phyloP scores from a whole-genome alignment of 2,329 filamentous ascomycete species.

The Ophiostoma australiae region DNA sequence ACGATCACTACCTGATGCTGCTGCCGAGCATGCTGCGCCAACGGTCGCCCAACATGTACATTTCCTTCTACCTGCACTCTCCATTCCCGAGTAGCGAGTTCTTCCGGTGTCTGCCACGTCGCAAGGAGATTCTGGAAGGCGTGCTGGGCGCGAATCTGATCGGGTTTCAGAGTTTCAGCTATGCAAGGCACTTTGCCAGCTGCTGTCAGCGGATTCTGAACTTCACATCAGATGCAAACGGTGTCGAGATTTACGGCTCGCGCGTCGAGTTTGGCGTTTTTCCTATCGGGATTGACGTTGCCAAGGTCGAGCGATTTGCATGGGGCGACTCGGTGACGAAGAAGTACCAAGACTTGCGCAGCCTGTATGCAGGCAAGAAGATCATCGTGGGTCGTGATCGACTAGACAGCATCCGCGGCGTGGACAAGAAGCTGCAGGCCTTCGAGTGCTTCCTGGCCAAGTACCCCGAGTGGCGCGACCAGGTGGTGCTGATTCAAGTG shows the following conservation, averaged over 20 bases:
- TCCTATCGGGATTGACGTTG: slow-evolving; percentile 90
- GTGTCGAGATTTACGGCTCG: slow-evolving; percentile 82
- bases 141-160: slow-evolving; percentile 88
- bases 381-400: slow-evolving; percentile 92
- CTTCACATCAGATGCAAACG: slow-evolving; percentile 79
- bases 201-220: slow-evolving; percentile 87
- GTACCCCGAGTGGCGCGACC: slow-evolving; percentile 86
- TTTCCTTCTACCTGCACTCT: slow-evolving; percentile 89
- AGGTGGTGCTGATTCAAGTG: slow-evolving; percentile 91
- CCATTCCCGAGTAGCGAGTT: slow-evolving; percentile 97
- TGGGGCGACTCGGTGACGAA: slow-evolving; percentile 66
- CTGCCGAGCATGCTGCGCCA: slow-evolving; percentile 85
- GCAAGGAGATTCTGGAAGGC: slow-evolving; percentile 86
- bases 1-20: slow-evolving; percentile 90
- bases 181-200: slow-evolving; percentile 88
- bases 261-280: slow-evolving; percentile 90
- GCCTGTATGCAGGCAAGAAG: slow-evolving; percentile 82
- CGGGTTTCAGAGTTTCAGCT: slow-evolving; percentile 93
- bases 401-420: slow-evolving; percentile 86
- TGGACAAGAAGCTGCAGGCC: slow-evolving; percentile 91
- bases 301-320: slow-evolving; percentile 67
- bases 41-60: slow-evolving; percentile 80
- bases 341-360: slow-evolving; percentile 66
- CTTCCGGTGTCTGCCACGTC: slow-evolving; percentile 76
- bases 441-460: slow-evolving; percentile 88